These are phyloP conservation scores for Colletotrichum falcatum DNA, from an alignment of 2,329 filamentous ascomycete species.

Conservation along the genomic window DNA sequence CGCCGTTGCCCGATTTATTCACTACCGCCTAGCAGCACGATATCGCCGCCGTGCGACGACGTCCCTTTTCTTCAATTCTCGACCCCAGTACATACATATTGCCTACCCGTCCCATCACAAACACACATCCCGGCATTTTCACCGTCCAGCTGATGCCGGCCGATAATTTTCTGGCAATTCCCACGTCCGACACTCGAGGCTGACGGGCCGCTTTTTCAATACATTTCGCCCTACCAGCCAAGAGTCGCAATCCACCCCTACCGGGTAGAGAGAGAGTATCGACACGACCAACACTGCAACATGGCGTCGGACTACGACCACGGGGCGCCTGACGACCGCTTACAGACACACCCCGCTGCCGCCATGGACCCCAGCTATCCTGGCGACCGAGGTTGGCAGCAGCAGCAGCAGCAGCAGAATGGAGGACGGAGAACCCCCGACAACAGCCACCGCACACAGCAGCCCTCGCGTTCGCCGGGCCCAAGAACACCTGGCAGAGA, in stretches of 20 bases:
- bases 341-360: conserved; percentile 46
- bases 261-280: conserved; percentile 17
- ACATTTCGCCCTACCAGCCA: conserved; percentile 23
- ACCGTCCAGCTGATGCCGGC: conserved; percentile 42
- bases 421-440: conserved; percentile 53
- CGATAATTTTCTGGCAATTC: conserved; percentile 37
- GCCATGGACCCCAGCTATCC: conserved; percentile 48
- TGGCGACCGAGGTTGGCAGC: conserved; percentile 50
- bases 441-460: conserved; percentile 48
- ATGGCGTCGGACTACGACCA: conserved; percentile 63
- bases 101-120: conserved; percentile 12
- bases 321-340: conserved; percentile 54
- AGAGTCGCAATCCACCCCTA: conserved; percentile 40
- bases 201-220: conserved; percentile 40
- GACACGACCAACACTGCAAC: conserved; percentile 25
- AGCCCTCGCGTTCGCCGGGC: conserved; percentile 52
- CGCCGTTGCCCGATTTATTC: conserved; percentile 34
- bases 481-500: conserved; percentile 45
- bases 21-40: conserved; percentile 33
- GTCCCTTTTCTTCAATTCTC: conserved; percentile 33
- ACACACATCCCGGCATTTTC: conserved; percentile 27
- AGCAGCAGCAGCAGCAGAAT: conserved; percentile 47
- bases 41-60: conserved; percentile 39
- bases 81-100: conserved; percentile 35
- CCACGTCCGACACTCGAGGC: conserved; percentile 40